A percentile compares a stretch with the other conserved stretches of the same genome.
Conservation (phyloP, 2,329 filamentous ascomycete genomes). For the Fusarium sp. region DNA sequence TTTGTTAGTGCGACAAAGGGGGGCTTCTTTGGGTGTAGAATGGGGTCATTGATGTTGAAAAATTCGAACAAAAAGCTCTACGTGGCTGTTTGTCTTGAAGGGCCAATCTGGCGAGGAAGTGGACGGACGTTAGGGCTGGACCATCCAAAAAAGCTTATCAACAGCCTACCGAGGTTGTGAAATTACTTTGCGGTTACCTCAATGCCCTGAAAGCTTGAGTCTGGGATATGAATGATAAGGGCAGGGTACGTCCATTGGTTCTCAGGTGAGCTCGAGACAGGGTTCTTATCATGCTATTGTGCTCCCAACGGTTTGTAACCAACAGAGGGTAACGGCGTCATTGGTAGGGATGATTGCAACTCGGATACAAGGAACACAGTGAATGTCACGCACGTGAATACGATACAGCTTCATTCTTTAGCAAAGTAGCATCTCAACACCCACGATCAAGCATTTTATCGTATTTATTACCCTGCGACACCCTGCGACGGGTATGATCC, state of each 20-base stretch:
- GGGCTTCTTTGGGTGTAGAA: neutral
- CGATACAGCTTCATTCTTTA: neutral
- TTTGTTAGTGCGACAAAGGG: neutral
- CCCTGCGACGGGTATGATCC: neutral
- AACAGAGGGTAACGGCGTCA: neutral
- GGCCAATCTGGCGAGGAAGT: neutral
- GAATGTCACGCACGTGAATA: neutral
- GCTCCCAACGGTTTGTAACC: constrained; percentile 1
- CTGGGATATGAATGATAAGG: constrained; percentile 13
- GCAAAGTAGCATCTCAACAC: neutral
- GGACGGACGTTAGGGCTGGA: neutral
- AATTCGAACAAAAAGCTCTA: too few species aligned
- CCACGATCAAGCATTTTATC: neutral
- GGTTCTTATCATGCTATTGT: constrained; percentile 13
- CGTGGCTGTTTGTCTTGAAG: neutral
- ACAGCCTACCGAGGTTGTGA: neutral
- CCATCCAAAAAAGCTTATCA: constrained; percentile 24
- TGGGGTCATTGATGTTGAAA: too few species aligned
- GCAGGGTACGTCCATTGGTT: neutral
- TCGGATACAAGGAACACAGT: neutral
- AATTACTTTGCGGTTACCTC: neutral
- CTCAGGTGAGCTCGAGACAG: neutral
- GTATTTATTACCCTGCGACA: neutral
- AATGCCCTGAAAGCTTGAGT: neutral
- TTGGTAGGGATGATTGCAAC: neutral